Base-by-base conservation (phyloP, 495 filamentous ascomycete genomes). In the Cenococcum geophilum region DNA sequence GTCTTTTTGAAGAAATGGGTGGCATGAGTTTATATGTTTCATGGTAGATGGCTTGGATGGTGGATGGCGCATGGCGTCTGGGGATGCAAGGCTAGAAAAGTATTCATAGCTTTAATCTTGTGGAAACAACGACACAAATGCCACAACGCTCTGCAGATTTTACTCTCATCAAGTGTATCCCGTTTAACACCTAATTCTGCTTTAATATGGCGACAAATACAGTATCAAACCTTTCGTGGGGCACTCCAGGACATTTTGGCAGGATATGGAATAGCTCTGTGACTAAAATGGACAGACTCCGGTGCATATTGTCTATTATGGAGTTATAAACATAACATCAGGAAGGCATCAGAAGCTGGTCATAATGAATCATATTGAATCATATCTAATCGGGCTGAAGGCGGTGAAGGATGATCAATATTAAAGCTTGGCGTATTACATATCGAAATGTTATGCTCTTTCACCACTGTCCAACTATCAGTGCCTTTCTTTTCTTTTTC, bases 41-140 rank as follows among this genome's bases (percentile, higher is more conserved):
- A 4, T 45, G 40, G 40, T 18, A 45, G 40, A 45, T 14, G 14
- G n/a, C 23, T 18, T 49, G 21, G 18, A 48, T 5, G 50, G 50
- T 48, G 35, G 48, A 55, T 54, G 64, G 64, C 55, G 64, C 64
- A 66, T 45, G 64, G 59, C 64, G 64, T 66, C 59, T 59, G 59
- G 59, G 58, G 64, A 59, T 59, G 61, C 57, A 25, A 18, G 59
- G 58, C 54, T 57, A 40, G 16, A 47, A 55, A 49, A 57, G 12
- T 32, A 58, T 58, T 18, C 9, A 48, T 27, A 47, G 56, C 60
- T 63, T 36, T 58, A 60, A 45, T 67, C 57, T 35, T 63, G 60
- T 62, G 61, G 59, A 56, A 65, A 57, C 12, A 14, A 45, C 18
- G 40, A 45, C 3, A 63, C 47, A n/a, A 61, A 62, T 62, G 64